Conservation (phyloP, 2,329 filamentous ascomycete genomes). For the Ampelomyces quisqualis region DNA sequence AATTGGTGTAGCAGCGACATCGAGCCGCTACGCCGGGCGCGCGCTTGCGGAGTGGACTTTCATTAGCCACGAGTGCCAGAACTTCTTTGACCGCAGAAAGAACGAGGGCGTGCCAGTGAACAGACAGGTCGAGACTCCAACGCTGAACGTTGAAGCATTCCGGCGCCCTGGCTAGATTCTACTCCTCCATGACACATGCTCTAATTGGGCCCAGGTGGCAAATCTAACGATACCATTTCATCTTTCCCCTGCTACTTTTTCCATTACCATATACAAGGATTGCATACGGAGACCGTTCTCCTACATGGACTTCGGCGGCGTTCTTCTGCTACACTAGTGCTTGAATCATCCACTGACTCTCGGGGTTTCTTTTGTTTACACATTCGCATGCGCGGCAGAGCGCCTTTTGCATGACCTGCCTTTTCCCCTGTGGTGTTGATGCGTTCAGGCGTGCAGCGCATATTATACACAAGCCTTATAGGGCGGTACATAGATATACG, state of each 20-base stretch:
- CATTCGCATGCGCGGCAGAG: conserved; percentile 28
- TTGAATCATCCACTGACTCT: neutral
- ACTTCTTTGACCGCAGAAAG: conserved; percentile 73
- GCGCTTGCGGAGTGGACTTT: conserved; percentile 77
- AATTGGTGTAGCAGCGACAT: conserved; percentile 38
- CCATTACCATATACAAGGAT: conserved; percentile 20
- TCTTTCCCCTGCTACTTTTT: conserved; percentile 6
- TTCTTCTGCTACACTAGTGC: conserved; percentile 7
- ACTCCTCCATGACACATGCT: conserved; percentile 2
- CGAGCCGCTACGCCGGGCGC: conserved; percentile 65
- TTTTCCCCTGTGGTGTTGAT: conserved; percentile 1
- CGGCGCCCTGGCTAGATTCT: conserved; percentile 46
- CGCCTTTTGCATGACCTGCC: conserved; percentile 26
- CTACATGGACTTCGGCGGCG: conserved; percentile 9
- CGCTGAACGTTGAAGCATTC: conserved; percentile 64
- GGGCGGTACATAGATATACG: conserved; percentile 4
- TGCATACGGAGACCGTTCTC: conserved; percentile 17
- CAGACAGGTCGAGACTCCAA: conserved; percentile 68
- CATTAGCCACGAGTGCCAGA: conserved; percentile 76
- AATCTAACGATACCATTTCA: conserved; percentile 20
- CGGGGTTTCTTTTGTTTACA: conserved; percentile 11
- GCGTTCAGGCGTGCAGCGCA: neutral
- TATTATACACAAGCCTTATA: conserved; percentile 1
- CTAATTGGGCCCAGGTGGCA: conserved; percentile 19
- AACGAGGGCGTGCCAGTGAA: conserved; percentile 70